Conservation (phyloP, 768 basidiomycete genomes). For the Pisolithus albus region DNA sequence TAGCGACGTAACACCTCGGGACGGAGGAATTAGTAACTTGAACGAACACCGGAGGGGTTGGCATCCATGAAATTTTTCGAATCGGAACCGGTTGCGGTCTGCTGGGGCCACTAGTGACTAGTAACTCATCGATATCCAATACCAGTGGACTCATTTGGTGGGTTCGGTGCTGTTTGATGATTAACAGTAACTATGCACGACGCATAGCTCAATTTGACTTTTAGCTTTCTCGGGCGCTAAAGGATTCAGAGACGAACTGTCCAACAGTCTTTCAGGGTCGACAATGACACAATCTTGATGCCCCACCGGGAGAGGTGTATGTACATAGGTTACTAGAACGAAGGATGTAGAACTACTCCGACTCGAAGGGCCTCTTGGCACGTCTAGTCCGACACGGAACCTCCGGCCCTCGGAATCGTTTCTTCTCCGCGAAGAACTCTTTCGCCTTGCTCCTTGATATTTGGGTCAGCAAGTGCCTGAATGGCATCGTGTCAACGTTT, state of each 20-base stretch:
- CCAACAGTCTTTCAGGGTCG: background rate
- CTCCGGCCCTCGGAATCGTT: conserved; percentile 24
- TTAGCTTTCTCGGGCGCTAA: background rate
- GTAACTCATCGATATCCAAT: too few species aligned
- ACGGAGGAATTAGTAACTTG: background rate
- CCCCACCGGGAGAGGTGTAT: too few species aligned
- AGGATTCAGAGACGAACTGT: background rate
- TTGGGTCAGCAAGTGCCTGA: conserved; percentile 28
- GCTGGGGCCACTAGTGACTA: too few species aligned
- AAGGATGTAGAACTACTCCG: background rate
- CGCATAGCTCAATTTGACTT: background rate
- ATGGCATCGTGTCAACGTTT: background rate
- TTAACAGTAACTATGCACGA: too few species aligned
- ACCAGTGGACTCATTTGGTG: too few species aligned
- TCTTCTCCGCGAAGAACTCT: conserved; percentile 47
- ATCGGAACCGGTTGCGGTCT: too few species aligned
- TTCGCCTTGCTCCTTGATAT: conserved; percentile 47
- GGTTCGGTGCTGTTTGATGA: too few species aligned
- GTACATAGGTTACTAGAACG: background rate
- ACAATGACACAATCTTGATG: too few species aligned
- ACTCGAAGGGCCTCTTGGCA: background rate
- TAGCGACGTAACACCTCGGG: background rate
- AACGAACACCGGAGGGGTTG: background rate
- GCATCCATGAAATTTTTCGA: too few species aligned
- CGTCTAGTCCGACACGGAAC: conserved; percentile 13